Conservation (phyloP, 2,329 filamentous ascomycete genomes). For the Thermothelomyces thermophilus region DNA sequence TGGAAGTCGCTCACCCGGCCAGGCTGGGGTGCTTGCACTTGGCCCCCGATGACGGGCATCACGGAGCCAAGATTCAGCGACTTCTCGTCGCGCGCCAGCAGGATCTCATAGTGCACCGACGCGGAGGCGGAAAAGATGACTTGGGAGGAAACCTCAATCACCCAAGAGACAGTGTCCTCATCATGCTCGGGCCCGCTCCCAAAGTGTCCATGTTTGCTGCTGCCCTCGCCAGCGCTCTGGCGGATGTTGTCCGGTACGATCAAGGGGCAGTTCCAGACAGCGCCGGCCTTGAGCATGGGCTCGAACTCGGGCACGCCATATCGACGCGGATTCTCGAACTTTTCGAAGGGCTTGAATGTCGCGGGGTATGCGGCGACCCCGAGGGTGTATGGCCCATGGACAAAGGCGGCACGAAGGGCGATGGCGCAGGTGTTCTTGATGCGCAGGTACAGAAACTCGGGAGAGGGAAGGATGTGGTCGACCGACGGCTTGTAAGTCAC, state of each 20-base stretch:
- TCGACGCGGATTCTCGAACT: slow-evolving; percentile 60
- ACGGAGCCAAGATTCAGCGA: slow-evolving; percentile 61
- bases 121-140: slow-evolving; percentile 89
- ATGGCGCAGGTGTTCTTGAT: slow-evolving; percentile 90
- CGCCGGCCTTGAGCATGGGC: slow-evolving; percentile 91
- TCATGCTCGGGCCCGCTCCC: slow-evolving; percentile 40
- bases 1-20: slow-evolving; percentile 74
- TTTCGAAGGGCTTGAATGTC: slow-evolving; percentile 74
- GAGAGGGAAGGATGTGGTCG: slow-evolving; percentile 85
- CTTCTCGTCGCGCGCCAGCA: slow-evolving; percentile 79
- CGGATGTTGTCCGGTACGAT: slow-evolving; percentile 73
- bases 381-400: slow-evolving; percentile 91
- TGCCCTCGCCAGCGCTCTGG: slow-evolving; percentile 54
- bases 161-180: slow-evolving; percentile 65
- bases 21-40: slow-evolving; percentile 50
- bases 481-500: slow-evolving; percentile 84
- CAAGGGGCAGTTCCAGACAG: slow-evolving; percentile 74
- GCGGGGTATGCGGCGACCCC: slow-evolving; percentile 81
- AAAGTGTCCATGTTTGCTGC: slow-evolving; percentile 40
- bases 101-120: slow-evolving; percentile 78
- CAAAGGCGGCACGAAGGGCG: slow-evolving; percentile 85
- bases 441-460: slow-evolving; percentile 71
- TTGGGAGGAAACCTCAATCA: slow-evolving; percentile 86
- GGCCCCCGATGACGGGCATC: slow-evolving; percentile 40
- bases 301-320: slow-evolving; percentile 87